Conservation (phyloP, 2,329 filamentous ascomycete genomes). For the Verticillium zaregamsianum region DNA sequence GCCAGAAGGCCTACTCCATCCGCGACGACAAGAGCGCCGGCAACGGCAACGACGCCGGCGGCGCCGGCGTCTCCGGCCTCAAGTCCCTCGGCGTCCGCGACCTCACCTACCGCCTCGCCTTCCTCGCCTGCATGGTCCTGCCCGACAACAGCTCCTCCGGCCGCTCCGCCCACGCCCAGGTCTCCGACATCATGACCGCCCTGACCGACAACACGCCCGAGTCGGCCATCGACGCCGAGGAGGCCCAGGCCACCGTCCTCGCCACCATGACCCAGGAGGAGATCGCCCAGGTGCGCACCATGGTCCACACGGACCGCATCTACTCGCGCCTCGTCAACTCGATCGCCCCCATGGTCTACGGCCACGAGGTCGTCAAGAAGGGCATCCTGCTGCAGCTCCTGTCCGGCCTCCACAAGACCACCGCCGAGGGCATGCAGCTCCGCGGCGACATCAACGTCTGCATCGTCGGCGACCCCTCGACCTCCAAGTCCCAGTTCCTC, state of each 20-base stretch:
- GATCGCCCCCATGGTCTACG: slow-evolving; percentile 94
- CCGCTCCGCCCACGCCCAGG: slow-evolving; percentile 68
- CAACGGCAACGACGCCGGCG: slow-evolving; percentile 75
- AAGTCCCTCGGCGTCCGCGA: slow-evolving; percentile 93
- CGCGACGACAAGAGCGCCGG: slow-evolving; percentile 73
- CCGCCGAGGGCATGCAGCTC: slow-evolving; percentile 89
- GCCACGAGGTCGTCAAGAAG: slow-evolving; percentile 97
- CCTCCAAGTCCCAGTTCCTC: slow-evolving; percentile 95
- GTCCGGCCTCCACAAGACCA: slow-evolving; percentile 91
- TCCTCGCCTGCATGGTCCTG: slow-evolving; percentile 93
- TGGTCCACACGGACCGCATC: slow-evolving; percentile 95
- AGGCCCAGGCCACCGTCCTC: slow-evolving; percentile 82
- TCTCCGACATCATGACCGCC: slow-evolving; percentile 79
- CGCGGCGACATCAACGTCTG: slow-evolving; percentile 99
- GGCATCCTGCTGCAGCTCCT: slow-evolving; percentile 90
- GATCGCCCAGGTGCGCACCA: slow-evolving; percentile 84
- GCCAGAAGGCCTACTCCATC: slow-evolving; percentile 75
- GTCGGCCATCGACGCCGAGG: slow-evolving; percentile 67
- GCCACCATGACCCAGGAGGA: slow-evolving; percentile 81
- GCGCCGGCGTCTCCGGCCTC: slow-evolving; percentile 79
- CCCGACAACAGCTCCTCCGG: slow-evolving; percentile 81
- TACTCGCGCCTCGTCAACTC: slow-evolving; percentile 91
- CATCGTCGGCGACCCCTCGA: slow-evolving; percentile 94
- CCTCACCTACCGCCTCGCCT: slow-evolving; percentile 92
- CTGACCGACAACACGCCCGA: slow-evolving; percentile 69